Evolutionary conservation across 2,329 filamentous ascomycete genomes (phyloP), one percentile per base, ranked within the genome.

Genomic region (Berkeleyomyces basicola): DNA sequence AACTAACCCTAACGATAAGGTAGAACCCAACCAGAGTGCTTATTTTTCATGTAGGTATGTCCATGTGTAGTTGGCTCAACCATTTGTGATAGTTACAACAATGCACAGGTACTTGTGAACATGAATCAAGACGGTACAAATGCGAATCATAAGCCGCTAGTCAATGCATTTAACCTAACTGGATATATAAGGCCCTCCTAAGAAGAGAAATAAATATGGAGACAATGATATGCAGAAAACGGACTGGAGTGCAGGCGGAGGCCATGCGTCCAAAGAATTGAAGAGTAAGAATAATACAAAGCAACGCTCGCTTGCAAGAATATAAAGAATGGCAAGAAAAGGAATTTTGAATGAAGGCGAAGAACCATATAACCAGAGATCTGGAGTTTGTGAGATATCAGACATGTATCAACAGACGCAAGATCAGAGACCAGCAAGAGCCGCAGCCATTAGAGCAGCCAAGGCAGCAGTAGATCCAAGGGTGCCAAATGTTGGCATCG

Each of bases 291-390:
- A 59, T 14, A 43, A 59, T 46, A 46, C 5, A 59, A 59, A 59
- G 40, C 58, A 59, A 59, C 49, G 49, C 49, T 55, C 49, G 49
- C 49, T 55, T 55, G 11, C 39, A 44, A 59, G 31, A 36, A 59
- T 59, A n/a, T 59, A 58, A 58, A 37, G 9, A 58, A 39, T 4
- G 10, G 16, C 39, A 37, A 58, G 37, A 37, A 55, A 37, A 46
- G 7, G 44, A 47, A 47, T 47, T 47, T 47, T 47, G 14, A 7
- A 16, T 16, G 16, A 44, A 44, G 43, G 43, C 16, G 3, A 46
- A 46, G 43, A n/a, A n/a, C 11, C 43, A 3, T 7, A 7, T 4
- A n/a, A 46, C 43, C 11, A 7, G 43, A 46, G 11, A n/a, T 4
- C 16, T 11, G 43, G 4, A 46, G 43, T n/a, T 5, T 46, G 43